phyloP scores from a whole-genome alignment of 2,329 filamentous ascomycete genomes.

The Epicoccum nigrum region DNA sequence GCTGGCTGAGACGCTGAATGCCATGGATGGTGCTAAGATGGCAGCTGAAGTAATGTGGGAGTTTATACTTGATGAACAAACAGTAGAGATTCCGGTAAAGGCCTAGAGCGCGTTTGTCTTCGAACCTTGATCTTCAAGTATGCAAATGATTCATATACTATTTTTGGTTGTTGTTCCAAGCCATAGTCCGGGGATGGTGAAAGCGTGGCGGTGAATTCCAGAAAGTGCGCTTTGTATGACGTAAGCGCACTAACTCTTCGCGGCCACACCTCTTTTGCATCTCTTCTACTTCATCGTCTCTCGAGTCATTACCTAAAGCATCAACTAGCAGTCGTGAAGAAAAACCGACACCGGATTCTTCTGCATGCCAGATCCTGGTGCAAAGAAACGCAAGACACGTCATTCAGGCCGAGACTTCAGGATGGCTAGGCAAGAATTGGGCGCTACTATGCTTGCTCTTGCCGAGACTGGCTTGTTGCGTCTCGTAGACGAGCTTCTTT shows the following conservation, averaged over 20 bases:
- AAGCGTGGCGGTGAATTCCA: too few relatives aligned
- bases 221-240: too few relatives aligned
- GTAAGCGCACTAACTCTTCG: constrained; percentile 13
- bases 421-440: constrained; percentile 26
- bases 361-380: constrained; percentile 33
- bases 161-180: too few relatives aligned
- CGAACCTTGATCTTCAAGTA: background rate
- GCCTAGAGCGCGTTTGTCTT: background rate
- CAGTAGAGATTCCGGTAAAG: constrained; percentile 24
- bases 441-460: constrained; percentile 21
- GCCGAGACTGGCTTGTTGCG: constrained; percentile 29
- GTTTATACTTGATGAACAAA: constrained; percentile 32
- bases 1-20: constrained; percentile 33
- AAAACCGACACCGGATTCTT: background rate
- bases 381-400: constrained; percentile 39
- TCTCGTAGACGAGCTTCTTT: constrained; percentile 44
- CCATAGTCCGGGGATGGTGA: too few relatives aligned
- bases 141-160: background rate
- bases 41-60: constrained; percentile 42
- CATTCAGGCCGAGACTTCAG: constrained; percentile 33
- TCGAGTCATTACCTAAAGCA: too few relatives aligned
- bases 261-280: background rate
- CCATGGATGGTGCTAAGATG: constrained; percentile 39
- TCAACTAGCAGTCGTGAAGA: background rate
- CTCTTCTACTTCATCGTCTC: constrained; percentile 2